phyloP scores from a whole-genome alignment of 768 basidiomycete genomes.

The Boletellus ananiceps region DNA sequence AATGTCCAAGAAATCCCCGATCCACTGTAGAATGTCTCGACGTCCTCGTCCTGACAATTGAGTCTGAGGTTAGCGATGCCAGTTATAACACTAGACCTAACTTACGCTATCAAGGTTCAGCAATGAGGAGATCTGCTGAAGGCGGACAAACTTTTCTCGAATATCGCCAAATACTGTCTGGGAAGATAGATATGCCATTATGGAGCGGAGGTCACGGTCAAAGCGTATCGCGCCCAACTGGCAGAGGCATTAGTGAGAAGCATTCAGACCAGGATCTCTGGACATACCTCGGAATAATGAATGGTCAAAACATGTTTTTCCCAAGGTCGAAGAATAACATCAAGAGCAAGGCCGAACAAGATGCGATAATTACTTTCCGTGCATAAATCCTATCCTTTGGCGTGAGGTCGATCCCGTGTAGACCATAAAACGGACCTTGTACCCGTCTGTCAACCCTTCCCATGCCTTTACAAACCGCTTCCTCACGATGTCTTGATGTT shows the following conservation, averaged over 20 bases:
- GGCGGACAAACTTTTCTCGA: constrained; percentile 83
- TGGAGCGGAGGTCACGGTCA: constrained; percentile 84
- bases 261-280: background rate
- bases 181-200: constrained; percentile 77
- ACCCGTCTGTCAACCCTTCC: constrained; percentile 82
- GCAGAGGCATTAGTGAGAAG: constrained; percentile 2
- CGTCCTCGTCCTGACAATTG: constrained; percentile 75
- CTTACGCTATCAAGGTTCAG: constrained; percentile 78
- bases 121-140: constrained; percentile 91
- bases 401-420: constrained; percentile 1
- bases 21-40: constrained; percentile 90
- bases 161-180: constrained; percentile 89
- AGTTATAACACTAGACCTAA: background rate
- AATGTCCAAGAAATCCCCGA: constrained; percentile 91
- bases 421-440: constrained; percentile 53
- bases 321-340: constrained; percentile 91
- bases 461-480: constrained; percentile 89
- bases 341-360: constrained; percentile 82
- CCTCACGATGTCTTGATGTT: constrained; percentile 79
- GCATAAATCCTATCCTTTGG: constrained; percentile 60
- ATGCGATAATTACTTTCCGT: constrained; percentile 85
- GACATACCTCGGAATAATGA: constrained; percentile 80
- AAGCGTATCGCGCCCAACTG: constrained; percentile 95
- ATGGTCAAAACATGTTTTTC: constrained; percentile 80
- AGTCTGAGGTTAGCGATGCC: constrained; percentile 5